These are phyloP conservation scores for Prunus dulcis DNA, from an alignment of 306 rosid genomes.

Conservation along the genomic window DNA sequence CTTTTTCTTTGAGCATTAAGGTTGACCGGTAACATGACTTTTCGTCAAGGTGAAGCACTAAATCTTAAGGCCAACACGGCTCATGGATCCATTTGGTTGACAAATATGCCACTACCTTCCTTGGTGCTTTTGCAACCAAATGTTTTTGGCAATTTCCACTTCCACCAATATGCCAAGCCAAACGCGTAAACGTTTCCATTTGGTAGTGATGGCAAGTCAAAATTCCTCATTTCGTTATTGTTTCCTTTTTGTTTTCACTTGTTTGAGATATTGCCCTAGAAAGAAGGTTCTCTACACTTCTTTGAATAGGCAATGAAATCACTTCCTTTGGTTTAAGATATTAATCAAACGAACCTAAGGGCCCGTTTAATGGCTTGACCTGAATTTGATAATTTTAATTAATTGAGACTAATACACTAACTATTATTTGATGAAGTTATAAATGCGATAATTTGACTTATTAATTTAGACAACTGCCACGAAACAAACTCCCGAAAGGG, in stretches of 20 bases:
- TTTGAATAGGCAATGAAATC: neutral
- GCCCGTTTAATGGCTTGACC: no score
- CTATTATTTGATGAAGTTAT: no score
- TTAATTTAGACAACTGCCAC: no score
- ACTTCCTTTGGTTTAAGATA: no score
- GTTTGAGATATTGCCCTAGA: neutral
- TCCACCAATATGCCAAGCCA: neutral
- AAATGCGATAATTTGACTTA: no score
- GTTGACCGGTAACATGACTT: neutral
- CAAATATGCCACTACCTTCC: neutral
- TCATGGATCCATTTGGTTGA: neutral
- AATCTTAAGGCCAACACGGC: neutral
- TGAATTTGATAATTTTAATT: no score
- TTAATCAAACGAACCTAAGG: no score
- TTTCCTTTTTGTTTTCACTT: neutral
- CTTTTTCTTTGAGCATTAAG: no score
- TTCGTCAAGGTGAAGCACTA: neutral
- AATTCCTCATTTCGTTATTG: neutral
- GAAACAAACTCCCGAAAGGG: no score
- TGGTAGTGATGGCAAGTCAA: constrained; percentile 1
- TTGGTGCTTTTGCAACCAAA: neutral
- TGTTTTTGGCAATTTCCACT: neutral
- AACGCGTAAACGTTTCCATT: neutral
- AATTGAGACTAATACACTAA: no score
- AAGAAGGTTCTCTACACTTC: neutral